Percentiles rank a stretch among this genome's conserved stretches.
phyloP scores from a whole-genome alignment of 305 asterid species.

The Solanum chacoense region DNA sequence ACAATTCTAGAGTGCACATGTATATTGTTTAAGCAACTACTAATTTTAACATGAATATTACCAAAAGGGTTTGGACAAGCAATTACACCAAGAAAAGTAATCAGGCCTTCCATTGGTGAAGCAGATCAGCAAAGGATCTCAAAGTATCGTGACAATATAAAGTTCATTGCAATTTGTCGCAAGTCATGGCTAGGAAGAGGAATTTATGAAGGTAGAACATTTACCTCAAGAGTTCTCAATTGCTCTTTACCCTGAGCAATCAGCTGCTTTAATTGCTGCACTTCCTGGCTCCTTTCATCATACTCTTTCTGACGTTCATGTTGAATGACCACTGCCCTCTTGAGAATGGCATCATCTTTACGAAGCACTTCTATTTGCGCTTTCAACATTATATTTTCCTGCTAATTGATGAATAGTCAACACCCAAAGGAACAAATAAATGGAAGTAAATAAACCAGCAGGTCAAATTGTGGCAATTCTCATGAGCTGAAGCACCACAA shows the following conservation, averaged over 20 bases:
- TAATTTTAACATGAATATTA: background rate
- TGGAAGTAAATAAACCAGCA: background rate
- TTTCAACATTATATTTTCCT: slow-evolving; percentile 66
- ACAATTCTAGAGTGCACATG: background rate
- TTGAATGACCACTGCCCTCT: slow-evolving; percentile 80
- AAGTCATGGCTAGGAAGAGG: background rate
- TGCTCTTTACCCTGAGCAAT: slow-evolving; percentile 67
- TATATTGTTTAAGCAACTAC: background rate
- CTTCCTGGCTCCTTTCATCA: slow-evolving; percentile 62
- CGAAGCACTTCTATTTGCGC: slow-evolving; percentile 49
- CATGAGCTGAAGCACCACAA: background rate
- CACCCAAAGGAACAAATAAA: background rate
- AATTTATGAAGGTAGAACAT: background rate
- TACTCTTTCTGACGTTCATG: slow-evolving; percentile 79
- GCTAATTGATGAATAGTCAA: slow-evolving; percentile 7
- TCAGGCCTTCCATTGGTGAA: background rate
- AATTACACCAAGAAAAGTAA: background rate
- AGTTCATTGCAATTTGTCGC: background rate
- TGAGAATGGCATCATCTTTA: slow-evolving; percentile 56
- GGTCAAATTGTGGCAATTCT: background rate
- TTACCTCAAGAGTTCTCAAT: slow-evolving; percentile 70
- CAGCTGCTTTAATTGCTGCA: slow-evolving; percentile 62
- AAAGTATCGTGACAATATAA: background rate
- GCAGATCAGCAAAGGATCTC: background rate
- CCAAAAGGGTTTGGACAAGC: background rate